Base-by-base conservation (phyloP, 139 green algal species). In the Chlamydomonas schloesseri region DNA sequence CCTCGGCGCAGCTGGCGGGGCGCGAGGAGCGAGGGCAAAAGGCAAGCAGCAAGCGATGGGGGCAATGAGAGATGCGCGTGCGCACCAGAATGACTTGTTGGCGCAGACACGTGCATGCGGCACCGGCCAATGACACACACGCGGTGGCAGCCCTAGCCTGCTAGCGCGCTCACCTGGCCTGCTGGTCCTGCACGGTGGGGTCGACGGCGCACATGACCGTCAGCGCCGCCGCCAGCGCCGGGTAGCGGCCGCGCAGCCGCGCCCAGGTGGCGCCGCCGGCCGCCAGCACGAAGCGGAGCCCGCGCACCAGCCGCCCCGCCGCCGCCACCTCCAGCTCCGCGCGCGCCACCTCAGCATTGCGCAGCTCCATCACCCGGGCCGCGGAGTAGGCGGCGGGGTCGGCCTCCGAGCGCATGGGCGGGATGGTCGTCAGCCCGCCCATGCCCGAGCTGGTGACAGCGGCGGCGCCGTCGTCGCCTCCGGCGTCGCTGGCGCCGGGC, bases 361-460 rank as follows among this genome's bases (percentile, higher is more conserved):
- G 69, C 53, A 87, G 68, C 62, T 79, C 53, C 34, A 50, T 10
- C n/a, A 71, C 81, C 5, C 81, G 81, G 3, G 34, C 8, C 53
- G 81, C 53, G 28, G 20, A 70, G 68, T 80, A 79, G 2, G 81
- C 74, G 6, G 69, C 15, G 69, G 21, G 33, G 53, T 87, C 81
- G 20, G 69, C 81, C 70, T 87, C 81, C 9, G 81, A 87, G 5
- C 36, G 33, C 62, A 87, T 74, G 26, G 81, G 81, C 36, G 81
- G 81, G 9, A 87, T 71, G 34, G 79, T 84, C 17, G 64, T 73
- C 28, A 84, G 34, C 37, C 58, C 28, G 62, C 47, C 47, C 50
- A 26, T 29, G 72, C 47, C 46, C 46, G n/a, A 42, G 29, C 71
- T 50, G 73, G 46, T 50, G 46, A 28, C 50, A 26, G 2, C 20